These are phyloP conservation scores for Candida taoyuanica DNA, from an alignment of 805 yeast species.

Conservation along the genomic window DNA sequence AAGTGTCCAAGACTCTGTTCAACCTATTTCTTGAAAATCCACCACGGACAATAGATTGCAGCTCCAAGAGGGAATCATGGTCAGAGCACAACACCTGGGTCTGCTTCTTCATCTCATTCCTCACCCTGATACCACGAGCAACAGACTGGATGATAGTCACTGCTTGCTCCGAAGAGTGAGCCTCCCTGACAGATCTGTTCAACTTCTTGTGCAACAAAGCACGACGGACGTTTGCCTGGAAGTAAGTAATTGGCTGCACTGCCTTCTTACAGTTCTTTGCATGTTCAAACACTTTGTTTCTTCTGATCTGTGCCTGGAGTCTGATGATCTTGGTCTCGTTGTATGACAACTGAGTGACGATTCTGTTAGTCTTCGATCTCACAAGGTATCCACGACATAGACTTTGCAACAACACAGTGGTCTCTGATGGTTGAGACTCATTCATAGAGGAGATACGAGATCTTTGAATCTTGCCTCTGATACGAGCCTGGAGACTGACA, in stretches of 20 bases:
- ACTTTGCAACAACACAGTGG: conserved; percentile 35
- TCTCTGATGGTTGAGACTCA: conserved; percentile 10
- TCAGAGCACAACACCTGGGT: conserved; percentile 2
- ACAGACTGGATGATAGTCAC: conserved; percentile 38
- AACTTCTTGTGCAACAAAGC: conserved; percentile 22
- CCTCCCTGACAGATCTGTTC: conserved; percentile 18
- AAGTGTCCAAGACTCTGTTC: conserved; percentile 22
- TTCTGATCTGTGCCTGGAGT: conserved; percentile 20
- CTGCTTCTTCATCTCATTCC: conserved; percentile 10
- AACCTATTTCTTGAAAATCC: conserved; percentile 24
- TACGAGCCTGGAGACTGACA: conserved; percentile 31
- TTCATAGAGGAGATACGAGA: conserved; percentile 3
- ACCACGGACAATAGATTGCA: conserved; percentile 61
- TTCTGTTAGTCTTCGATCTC: conserved; percentile 25
- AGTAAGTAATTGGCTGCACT: conserved; percentile 18
- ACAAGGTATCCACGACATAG: conserved; percentile 36
- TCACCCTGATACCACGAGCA: conserved; percentile 24
- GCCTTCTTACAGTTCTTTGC: conserved; percentile 7
- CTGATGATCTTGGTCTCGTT: conserved; percentile 16
- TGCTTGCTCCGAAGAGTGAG: conserved; percentile 24
- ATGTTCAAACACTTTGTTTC: conserved; percentile 2
- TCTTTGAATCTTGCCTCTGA: conserved; percentile 30
- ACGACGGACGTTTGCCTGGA: conserved; percentile 39
- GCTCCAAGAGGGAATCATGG: conserved; percentile 24
- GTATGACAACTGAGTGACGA: conserved; percentile 13